Base-by-base conservation (phyloP, 805 yeast genomes). In the Candida morakotiae region DNA sequence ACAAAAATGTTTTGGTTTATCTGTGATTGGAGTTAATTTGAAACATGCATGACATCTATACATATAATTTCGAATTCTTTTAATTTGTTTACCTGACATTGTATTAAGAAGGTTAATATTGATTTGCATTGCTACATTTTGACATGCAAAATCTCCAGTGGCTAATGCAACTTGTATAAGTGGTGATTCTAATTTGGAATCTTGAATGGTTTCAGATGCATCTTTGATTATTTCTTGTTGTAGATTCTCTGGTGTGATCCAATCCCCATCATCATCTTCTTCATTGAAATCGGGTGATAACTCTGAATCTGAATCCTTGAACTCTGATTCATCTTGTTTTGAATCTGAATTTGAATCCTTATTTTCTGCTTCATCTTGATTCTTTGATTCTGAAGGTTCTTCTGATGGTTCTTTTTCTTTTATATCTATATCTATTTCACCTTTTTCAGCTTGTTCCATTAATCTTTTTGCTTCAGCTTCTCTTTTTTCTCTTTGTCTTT, bases 1-100 rank as follows among this genome's bases (percentile, higher is more conserved):
- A 60, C 99, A 93, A 67, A 93, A 93, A 60, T 88, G 96, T 51
- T 77, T 77, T 31, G 89, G 79, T 28, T 71, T 74, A 51, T 81
- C 83, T 19, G 91, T 86, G 39, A 87, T 71, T 6, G 95, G 89
- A 10, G 81, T 66, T 56, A 93, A 69, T 41, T 75, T 69, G 76
- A 93, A 93, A 65, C 99, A 93, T 0, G 97, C 99, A 60, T 93
- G 96, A 60, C 99, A 93, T 62, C 99, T 73, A 54, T 86, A 74
- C 97, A 91, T 91, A 58, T 87, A 89, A 65, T 83, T 87, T 57
- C 95, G 75, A 23, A 93, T 83, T 56, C 86, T 77, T 47, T 78
- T 83, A 61, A 93, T 89, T 51, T 82, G 87, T 45, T 81, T 67
- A 15, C 98, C 98, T 1, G 89, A 78, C 65, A 77, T 73, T 17